Conservation (phyloP, 2,329 filamentous ascomycete species). For the Aspergillus pseudonomiae region DNA sequence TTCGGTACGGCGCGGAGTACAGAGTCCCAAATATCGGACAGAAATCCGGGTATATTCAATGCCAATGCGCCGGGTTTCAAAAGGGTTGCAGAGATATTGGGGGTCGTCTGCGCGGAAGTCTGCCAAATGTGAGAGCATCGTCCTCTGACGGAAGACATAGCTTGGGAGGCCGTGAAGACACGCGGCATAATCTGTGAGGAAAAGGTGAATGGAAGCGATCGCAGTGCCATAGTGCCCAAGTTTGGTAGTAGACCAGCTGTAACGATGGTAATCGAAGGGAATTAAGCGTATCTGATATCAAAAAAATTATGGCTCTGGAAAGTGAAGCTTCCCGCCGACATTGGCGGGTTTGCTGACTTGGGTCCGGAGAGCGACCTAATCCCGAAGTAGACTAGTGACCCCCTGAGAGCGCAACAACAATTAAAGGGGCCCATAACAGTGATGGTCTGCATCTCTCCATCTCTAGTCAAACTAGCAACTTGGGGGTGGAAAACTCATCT, state of each 20-base stretch:
- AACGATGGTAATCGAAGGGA: neutral
- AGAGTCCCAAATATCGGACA: slow-evolving; percentile 88
- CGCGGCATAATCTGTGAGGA: slow-evolving; percentile 30
- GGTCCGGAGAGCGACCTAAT: slow-evolving; percentile 34
- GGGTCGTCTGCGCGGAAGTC: slow-evolving; percentile 34
- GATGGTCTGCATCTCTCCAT: slow-evolving; percentile 20
- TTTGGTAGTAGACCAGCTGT: slow-evolving; percentile 10
- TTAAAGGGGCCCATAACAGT: slow-evolving; percentile 26
- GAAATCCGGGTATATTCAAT: slow-evolving; percentile 66
- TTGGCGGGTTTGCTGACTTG: slow-evolving; percentile 24
- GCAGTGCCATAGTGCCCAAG: slow-evolving; percentile 30
- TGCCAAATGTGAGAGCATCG: slow-evolving; percentile 43
- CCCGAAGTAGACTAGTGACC: slow-evolving; percentile 35
- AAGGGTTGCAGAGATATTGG: slow-evolving; percentile 59
- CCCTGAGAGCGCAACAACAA: slow-evolving; percentile 43
- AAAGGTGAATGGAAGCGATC: slow-evolving; percentile 24
- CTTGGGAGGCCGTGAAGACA: slow-evolving; percentile 19
- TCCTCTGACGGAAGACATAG: slow-evolving; percentile 18
- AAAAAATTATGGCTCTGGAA: neutral
- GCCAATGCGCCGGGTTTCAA: slow-evolving; percentile 63
- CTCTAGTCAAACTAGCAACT: slow-evolving; percentile 18
- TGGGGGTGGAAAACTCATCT: slow-evolving; percentile 17
- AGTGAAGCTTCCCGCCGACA: slow-evolving; percentile 25
- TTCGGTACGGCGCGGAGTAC: slow-evolving; percentile 92
- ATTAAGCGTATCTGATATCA: neutral